Base-by-base conservation (phyloP, 2,329 filamentous ascomycete genomes). In the Colletotrichum tofieldiae region DNA sequence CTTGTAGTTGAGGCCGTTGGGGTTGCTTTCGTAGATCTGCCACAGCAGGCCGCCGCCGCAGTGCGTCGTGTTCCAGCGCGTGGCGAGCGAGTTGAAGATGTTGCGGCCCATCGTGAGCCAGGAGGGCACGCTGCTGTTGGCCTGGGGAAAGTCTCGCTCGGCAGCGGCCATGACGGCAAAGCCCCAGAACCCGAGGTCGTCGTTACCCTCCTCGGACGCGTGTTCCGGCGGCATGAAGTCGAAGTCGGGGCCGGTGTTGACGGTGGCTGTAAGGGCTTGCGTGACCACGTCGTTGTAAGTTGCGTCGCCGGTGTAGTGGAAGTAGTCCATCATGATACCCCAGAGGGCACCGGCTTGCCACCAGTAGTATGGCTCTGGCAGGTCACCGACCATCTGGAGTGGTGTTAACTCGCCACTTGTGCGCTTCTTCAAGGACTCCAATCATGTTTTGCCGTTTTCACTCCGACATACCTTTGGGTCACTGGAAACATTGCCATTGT, bases 11-110 rank as follows among this genome's bases (percentile, higher is more conserved):
- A 95, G 92, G 18, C 94, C 94, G 73, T 91, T 91, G 58, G 85
- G 84, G 79, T 97, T 96, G 76, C 88, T 89, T 1, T 88, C 83
- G 80, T 92, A 95, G 75, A 97, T 94, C 84, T 97, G 94, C 93
- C 93, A 96, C 68, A 90, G 86, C 58, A 96, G 83, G 5, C 94
- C 94, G 72, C 94, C 94, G 35, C 86, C 86, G 77, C 94, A 97
- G 49, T 84, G 82, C 0, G 85, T 83, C 0, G 83, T 86, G 79
- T 95, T 91, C 94, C 94, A 96, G 56, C 94, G 89, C 29, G 81
- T 81, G 6, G 86, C 87, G 77, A 95, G 92, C 54, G 88, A 87
- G 79, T 95, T 91, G 86, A 94, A 96, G 41, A 93, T 89, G 75
- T 93, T 93, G 76, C 88, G 86, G 9, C 89, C 89, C 35, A 96